Conservation (phyloP, 495 filamentous ascomycete genomes). For the Hyaloscypha finlandica region DNA sequence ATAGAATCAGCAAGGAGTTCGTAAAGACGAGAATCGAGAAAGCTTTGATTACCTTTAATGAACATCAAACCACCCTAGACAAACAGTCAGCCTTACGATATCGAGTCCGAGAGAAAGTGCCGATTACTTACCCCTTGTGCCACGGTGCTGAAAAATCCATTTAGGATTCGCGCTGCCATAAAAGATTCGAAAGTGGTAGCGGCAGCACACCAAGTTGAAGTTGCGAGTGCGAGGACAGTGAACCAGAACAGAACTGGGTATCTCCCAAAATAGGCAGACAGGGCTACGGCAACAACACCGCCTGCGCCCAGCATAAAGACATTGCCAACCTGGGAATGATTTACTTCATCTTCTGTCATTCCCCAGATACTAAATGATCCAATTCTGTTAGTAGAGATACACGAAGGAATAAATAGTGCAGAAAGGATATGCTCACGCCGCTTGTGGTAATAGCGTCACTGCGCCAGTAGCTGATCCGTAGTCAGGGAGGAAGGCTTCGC, state of each 20-base stretch:
- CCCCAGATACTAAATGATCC: background rate
- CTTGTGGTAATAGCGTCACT: constrained; percentile 55
- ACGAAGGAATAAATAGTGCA: background rate
- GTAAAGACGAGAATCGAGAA: background rate
- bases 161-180: constrained; percentile 13
- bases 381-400: too few species aligned
- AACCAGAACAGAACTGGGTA: constrained; percentile 15
- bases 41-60: background rate
- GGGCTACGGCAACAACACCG: constrained; percentile 5
- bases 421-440: constrained; percentile 32
- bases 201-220: constrained; percentile 11
- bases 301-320: constrained; percentile 17
- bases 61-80: constrained; percentile 1
- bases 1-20: background rate
- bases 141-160: constrained; percentile 12
- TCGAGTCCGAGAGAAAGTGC: background rate
- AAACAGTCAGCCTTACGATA: background rate
- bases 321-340: constrained; percentile 13
- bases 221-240: constrained; percentile 4
- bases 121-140: constrained; percentile 8
- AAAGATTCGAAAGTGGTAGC: constrained; percentile 7
- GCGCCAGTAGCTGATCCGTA: constrained; percentile 58
- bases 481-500: constrained; percentile 54
- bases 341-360: background rate
- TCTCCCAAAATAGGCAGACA: constrained; percentile 14